Evolutionary conservation across 2,329 filamentous ascomycete species (phyloP), one percentile per base, ranked within the genome.

Genomic region (Pleurostoma richardsiae): DNA sequence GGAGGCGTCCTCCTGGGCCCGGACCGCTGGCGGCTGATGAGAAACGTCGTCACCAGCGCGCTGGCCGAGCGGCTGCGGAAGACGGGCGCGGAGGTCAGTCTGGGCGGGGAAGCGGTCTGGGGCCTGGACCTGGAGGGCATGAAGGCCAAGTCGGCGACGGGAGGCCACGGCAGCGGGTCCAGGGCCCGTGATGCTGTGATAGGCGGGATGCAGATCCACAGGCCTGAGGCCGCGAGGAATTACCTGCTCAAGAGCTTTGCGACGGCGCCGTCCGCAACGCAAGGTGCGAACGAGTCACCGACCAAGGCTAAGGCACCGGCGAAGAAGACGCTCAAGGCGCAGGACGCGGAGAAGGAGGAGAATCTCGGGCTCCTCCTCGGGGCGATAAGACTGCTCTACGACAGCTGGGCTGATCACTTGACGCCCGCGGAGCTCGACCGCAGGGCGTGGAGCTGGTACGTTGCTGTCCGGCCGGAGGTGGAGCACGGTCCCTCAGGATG

Each of bases 391-490:
- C 61, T 89, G 26, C 62, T 95, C 1, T 90, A 82, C 56, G 72
- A 76, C 41, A 92, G 88, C 50, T 95, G 90, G 90, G 74, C 76
- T 1, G 66, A 71, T n/a, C 74, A 80, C 30, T 62, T 95, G 31
- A 73, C 66, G 29, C 67, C 69, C 4, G 72, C 77, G 11, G 88
- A 95, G 56, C 69, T 95, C 44, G 88, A 95, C 60, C 75, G 76
- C 51, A 78, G 83, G 49, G 87, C 88, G 19, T 95, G 89, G 88
- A 71, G 71, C 8, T 95, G 90, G 90, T 95, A 95, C 64, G 72
- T 86, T 2, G 76, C 79, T 27, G 81, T 91, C 26, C 73, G 90
- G 52, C 90, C 90, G 1, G 83, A 88, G 26, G 86, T 95, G 3
- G 82, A 87, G 49, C 68, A 74, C 47, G 90, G 90, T 0, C 79